phyloP scores from a whole-genome alignment of 108 stramenopile genomes.

The Nannochloropsis gaditana region DNA sequence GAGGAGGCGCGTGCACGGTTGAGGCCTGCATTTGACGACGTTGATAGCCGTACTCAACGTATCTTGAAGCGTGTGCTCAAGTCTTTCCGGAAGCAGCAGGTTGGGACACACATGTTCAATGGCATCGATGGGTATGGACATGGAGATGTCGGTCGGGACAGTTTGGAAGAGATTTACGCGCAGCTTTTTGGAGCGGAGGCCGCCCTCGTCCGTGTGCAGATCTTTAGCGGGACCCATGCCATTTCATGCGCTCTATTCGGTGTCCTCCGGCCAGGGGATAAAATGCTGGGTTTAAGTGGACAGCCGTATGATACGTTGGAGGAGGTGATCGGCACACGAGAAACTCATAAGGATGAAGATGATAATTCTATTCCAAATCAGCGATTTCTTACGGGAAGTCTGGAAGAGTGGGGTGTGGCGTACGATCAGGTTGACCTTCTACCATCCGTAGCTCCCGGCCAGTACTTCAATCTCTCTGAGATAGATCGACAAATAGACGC shows the following conservation, averaged over 20 bases:
- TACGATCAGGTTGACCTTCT: constrained; percentile 23
- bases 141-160: constrained; percentile 50
- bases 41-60: constrained; percentile 38
- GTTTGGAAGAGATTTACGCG: constrained; percentile 47
- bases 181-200: constrained; percentile 51
- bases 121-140: constrained; percentile 53
- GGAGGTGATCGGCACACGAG: constrained; percentile 53
- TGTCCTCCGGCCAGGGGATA: constrained; percentile 46
- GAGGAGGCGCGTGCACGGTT: constrained; percentile 26
- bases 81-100: constrained; percentile 43
- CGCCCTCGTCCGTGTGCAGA: constrained; percentile 49
- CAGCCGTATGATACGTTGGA: constrained; percentile 54
- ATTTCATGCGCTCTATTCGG: constrained; percentile 51
- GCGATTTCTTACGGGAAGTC: not conserved
- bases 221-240: constrained; percentile 56
- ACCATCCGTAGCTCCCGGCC: not conserved
- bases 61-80: constrained; percentile 30
- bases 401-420: constrained; percentile 30
- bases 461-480: constrained; percentile 23
- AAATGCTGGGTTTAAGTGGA: constrained; percentile 49
- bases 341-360: not conserved
- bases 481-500: not conserved
- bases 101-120: constrained; percentile 46
- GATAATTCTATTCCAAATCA: not conserved
- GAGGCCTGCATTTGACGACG: constrained; percentile 26